Evolutionary conservation across 176 grass and related monocot species (phyloP).

Genomic region (Carex myosuroides): DNA sequence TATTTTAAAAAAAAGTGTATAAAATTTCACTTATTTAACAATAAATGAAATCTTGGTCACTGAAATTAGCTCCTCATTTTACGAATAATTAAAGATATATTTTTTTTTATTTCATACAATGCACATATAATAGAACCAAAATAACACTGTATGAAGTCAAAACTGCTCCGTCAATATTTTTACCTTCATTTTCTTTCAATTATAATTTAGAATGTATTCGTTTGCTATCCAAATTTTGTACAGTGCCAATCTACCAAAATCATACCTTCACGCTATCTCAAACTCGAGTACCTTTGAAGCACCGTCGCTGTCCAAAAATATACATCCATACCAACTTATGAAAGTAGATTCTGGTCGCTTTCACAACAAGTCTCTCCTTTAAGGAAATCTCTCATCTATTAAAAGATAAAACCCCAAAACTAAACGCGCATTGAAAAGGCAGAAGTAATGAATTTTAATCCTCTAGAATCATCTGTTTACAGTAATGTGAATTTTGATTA

Average conservation of each 20-base stretch:
- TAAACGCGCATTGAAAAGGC: no score
- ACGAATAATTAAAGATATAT: no score
- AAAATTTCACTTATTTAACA: no score
- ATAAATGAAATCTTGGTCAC: no score
- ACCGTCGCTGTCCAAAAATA: conserved; percentile 5
- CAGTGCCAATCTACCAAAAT: neutral
- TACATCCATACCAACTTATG: neutral
- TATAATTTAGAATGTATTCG: neutral
- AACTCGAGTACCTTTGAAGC: neutral
- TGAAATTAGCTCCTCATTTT: no score
- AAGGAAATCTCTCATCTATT: neutral
- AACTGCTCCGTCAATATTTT: no score
- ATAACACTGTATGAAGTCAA: no score
- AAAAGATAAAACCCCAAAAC: no score
- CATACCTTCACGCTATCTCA: conserved; percentile 6
- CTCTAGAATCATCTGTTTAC: neutral
- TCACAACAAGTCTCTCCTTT: neutral
- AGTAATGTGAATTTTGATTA: neutral
- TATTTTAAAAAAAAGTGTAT: no score
- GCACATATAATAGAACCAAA: no score
- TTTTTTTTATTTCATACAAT: no score
- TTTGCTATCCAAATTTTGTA: neutral
- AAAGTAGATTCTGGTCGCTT: conserved; percentile 3
- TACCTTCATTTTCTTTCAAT: no score
- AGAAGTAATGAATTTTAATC: neutral